Evolutionary conservation across 257 asterid genomes (phyloP).

Genomic region (Verbascum thapsus): DNA sequence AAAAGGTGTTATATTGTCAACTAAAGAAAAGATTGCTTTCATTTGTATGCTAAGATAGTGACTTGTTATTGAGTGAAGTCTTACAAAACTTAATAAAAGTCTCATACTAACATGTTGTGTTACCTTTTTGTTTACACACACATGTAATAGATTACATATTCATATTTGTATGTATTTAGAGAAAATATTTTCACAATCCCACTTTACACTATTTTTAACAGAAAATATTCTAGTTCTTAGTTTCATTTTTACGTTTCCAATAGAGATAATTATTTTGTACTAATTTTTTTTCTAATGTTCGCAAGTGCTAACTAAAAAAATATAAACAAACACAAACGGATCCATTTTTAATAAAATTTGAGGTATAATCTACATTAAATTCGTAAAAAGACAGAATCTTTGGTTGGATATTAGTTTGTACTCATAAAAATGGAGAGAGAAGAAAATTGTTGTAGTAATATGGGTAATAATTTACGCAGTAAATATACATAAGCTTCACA

Average conservation of each 20-base stretch:
- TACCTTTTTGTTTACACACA: not conserved
- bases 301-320: too few relatives aligned
- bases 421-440: slow-evolving; percentile 29
- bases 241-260: too few relatives aligned
- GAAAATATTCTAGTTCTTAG: too few relatives aligned
- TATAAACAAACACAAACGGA: not conserved
- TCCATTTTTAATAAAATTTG: not conserved
- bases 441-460: slow-evolving; percentile 25
- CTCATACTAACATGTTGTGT: slow-evolving; percentile 11
- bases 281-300: too few relatives aligned
- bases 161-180: not conserved
- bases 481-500: too few relatives aligned
- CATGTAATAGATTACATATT: not conserved
- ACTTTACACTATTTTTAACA: too few relatives aligned
- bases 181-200: not conserved
- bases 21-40: slow-evolving; percentile 36
- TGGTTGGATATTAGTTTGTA: slow-evolving; percentile 11
- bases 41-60: slow-evolving; percentile 39
- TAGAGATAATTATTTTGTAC: too few relatives aligned
- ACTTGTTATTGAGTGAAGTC: slow-evolving; percentile 38
- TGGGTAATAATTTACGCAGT: too few relatives aligned
- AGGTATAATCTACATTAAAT: not conserved
- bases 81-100: slow-evolving; percentile 25
- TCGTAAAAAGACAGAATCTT: not conserved
- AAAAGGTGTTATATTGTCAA: slow-evolving; percentile 48